These are phyloP conservation scores for Syzygium grande DNA, from an alignment of 345 rosid species.

Conservation along the genomic window DNA sequence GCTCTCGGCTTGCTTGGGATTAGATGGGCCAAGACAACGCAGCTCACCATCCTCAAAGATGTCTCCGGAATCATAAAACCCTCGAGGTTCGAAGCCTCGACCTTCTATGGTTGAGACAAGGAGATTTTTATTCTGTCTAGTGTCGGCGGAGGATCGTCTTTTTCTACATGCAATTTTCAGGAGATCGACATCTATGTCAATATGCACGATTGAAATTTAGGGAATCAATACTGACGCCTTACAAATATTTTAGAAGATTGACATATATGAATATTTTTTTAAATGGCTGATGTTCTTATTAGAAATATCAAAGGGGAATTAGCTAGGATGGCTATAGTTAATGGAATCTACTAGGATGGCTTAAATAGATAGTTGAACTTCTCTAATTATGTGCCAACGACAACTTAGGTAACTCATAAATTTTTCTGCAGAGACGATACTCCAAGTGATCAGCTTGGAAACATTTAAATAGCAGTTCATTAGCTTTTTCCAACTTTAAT, in stretches of 20 bases:
- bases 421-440: background rate
- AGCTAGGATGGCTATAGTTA: too few relatives aligned
- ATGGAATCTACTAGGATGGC: background rate
- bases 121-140: background rate
- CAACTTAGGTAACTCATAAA: background rate
- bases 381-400: background rate
- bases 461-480: background rate
- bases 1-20: slow-evolving; percentile 47
- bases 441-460: background rate
- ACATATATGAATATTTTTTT: background rate
- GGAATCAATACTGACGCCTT: background rate
- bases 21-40: slow-evolving; percentile 46
- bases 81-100: slow-evolving; percentile 27
- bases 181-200: background rate
- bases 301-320: background rate
- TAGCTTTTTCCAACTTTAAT: background rate
- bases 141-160: background rate
- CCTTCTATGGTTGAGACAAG: background rate
- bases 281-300: background rate
- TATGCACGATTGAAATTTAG: background rate
- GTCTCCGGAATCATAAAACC: slow-evolving; percentile 71
- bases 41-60: slow-evolving; percentile 74
- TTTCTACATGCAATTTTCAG: background rate
- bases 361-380: background rate
- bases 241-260: background rate